Evolutionary conservation across 2,329 filamentous ascomycete genomes (phyloP).

Genomic region (Geosmithia flava): DNA sequence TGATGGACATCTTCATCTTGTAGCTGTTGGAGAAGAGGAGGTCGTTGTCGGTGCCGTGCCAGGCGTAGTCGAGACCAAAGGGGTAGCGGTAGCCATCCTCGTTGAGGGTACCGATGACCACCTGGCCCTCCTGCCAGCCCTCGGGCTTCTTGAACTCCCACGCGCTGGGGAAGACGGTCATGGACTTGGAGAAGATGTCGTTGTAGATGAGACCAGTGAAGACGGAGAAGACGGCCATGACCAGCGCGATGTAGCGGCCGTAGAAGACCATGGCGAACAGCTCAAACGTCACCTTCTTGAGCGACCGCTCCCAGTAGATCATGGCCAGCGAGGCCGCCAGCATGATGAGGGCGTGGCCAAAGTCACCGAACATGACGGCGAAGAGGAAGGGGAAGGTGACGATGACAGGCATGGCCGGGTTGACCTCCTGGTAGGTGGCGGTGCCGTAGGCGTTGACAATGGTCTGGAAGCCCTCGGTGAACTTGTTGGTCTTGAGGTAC

Average conservation of each 20-base stretch:
- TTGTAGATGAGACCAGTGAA: constrained; percentile 98
- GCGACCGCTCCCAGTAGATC: constrained; percentile 91
- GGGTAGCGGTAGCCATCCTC: constrained; percentile 71
- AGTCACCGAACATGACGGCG: constrained; percentile 99
- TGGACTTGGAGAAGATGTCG: constrained; percentile 87
- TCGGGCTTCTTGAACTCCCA: constrained; percentile 69
- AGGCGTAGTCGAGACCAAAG: constrained; percentile 90
- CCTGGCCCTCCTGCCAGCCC: constrained; percentile 50
- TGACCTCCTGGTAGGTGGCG: constrained; percentile 93
- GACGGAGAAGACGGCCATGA: constrained; percentile 96
- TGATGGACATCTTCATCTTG: constrained; percentile 99
- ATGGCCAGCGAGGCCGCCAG: constrained; percentile 70
- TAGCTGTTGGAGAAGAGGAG: constrained; percentile 95
- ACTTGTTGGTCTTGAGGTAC: constrained; percentile 96
- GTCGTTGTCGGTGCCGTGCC: constrained; percentile 93
- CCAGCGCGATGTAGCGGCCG: constrained; percentile 92
- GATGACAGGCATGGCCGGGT: constrained; percentile 88
- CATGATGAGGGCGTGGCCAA: constrained; percentile 90
- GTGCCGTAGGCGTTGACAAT: constrained; percentile 99
- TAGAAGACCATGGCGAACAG: constrained; percentile 98
- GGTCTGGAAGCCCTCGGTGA: constrained; percentile 95
- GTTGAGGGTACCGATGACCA: constrained; percentile 56
- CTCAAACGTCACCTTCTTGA: constrained; percentile 89
- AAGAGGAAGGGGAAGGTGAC: constrained; percentile 99
- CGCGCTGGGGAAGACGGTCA: constrained; percentile 78